phyloP scores from a whole-genome alignment of 305 asterid genomes.

The Ajuga reptans region DNA sequence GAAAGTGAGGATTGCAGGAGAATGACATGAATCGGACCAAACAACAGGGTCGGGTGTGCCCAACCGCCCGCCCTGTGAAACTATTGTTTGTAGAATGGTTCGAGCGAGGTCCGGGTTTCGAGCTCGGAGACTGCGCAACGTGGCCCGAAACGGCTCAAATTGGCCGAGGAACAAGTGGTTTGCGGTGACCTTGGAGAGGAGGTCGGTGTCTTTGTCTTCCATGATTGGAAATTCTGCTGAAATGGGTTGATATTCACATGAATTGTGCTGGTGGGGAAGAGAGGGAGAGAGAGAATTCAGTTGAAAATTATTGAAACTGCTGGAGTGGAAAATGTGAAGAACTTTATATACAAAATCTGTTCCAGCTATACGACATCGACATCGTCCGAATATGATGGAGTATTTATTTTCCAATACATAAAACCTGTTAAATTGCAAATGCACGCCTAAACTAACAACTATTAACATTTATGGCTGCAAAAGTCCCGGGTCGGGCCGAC shows the following conservation, averaged over 20 bases:
- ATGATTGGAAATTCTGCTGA: conserved; percentile 29
- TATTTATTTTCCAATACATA: no score
- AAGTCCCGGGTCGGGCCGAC: no score
- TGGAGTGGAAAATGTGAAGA: neutral
- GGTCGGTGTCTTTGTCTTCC: conserved; percentile 69
- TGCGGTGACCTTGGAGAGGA: conserved; percentile 55
- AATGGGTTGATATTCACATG: conserved; percentile 20
- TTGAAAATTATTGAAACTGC: conserved; percentile 9
- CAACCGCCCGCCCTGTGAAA: conserved; percentile 58
- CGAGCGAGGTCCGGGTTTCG: conserved; percentile 66
- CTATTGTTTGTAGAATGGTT: conserved; percentile 63
- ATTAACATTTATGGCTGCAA: no score
- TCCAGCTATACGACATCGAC: conserved; percentile 6
- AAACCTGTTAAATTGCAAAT: no score
- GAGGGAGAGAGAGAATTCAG: conserved; percentile 8
- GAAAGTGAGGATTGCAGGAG: conserved; percentile 67
- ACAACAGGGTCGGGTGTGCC: conserved; percentile 46
- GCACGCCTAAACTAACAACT: no score
- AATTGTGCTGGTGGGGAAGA: neutral
- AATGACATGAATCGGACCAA: conserved; percentile 77
- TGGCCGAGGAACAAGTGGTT: conserved; percentile 83
- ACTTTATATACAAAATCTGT: conserved; percentile 19
- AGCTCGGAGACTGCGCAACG: conserved; percentile 59
- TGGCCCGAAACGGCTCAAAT: conserved; percentile 90
- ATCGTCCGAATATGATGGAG: neutral